Evolutionary conservation across 2,329 filamentous ascomycete genomes (phyloP), one percentile per base, ranked within the genome.

Genomic region (Colletotrichum spaethianum): DNA sequence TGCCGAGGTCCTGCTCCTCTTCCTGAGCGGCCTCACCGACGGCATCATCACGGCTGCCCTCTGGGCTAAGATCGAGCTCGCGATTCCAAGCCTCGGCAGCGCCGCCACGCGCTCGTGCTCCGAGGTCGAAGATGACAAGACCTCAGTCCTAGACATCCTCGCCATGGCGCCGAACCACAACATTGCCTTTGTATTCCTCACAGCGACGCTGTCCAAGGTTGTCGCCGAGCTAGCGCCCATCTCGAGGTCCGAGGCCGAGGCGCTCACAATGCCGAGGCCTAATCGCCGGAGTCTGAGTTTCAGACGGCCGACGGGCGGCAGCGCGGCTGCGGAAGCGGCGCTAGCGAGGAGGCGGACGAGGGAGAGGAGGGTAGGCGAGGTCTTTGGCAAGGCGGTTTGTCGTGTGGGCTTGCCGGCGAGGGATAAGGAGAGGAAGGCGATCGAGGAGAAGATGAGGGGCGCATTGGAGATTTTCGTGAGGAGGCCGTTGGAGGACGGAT

Each of bases 111-210:
- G 71, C 9, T 66, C 75, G 4, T 59, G 76, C 1, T 20, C 74
- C 2, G 70, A 75, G 12, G 33, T 76, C 16, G 83, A 88, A 26
- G 82, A 88, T 46, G 82, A 85, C 75, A 90, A 88, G 78, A 82
- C 81, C 0, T 78, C 82, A 3, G 80, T 96, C 1, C 89, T 98
- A 6, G 95, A 98, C 75, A 88, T 92, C 2, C 87, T 98, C 2
- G 89, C 92, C 0, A 85, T 88, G 2, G 88, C 90, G 0, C 93
- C 94, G 0, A 92, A 92, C 61, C 93, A 97, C 82, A 96, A 94
- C 78, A 95, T 98, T 67, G 93, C 93, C 0, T 97, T 98, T 78
- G 93, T 97, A 2, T 95, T 98, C 75, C 84, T 98, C 20, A 94
- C 93, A 0, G 91, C 93, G 11, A 95, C 95, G 82, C 86, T 98